A percentile compares a stretch with the other conserved stretches of the same genome.
Evolutionary conservation across 1,139 yeast species (phyloP).

Genomic region (Geotrichum australiense): DNA sequence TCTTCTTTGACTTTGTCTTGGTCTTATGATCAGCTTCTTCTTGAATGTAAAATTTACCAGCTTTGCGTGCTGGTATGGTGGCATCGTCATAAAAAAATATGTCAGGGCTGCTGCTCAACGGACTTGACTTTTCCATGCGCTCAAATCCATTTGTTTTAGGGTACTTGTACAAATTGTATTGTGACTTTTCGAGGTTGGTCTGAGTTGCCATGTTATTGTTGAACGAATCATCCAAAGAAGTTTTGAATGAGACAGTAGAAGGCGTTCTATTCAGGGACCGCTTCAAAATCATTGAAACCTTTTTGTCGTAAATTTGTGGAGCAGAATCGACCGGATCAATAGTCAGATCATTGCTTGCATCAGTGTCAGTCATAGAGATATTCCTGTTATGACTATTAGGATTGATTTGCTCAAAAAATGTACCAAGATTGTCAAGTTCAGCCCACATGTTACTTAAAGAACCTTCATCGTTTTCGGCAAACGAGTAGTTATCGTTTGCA

Average conservation of each 20-base stretch:
- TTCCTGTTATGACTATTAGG: slow-evolving; percentile 29
- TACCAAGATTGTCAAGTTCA: slow-evolving; percentile 88
- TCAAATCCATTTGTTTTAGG: neutral
- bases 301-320: slow-evolving; percentile 72
- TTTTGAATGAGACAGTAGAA: slow-evolving; percentile 69
- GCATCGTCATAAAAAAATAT: slow-evolving; percentile 8
- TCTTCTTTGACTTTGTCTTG: slow-evolving; percentile 10
- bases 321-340: slow-evolving; percentile 55
- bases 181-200: slow-evolving; percentile 5
- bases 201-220: slow-evolving; percentile 21
- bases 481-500: slow-evolving; percentile 24
- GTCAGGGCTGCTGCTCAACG: slow-evolving; percentile 2
- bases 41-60: slow-evolving; percentile 7
- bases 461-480: slow-evolving; percentile 41
- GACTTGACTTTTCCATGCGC: slow-evolving; percentile 4
- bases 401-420: slow-evolving; percentile 75
- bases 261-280: slow-evolving; percentile 69
- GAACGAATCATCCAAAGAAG: slow-evolving; percentile 47
- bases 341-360: slow-evolving; percentile 37
- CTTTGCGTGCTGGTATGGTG: neutral
- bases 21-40: slow-evolving; percentile 12
- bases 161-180: slow-evolving; percentile 7
- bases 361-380: slow-evolving; percentile 38
- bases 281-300: slow-evolving; percentile 67
- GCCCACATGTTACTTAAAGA: slow-evolving; percentile 94